Base-by-base conservation (phyloP, 139 green algal species). In the Pycnococcus provasolii region DNA sequence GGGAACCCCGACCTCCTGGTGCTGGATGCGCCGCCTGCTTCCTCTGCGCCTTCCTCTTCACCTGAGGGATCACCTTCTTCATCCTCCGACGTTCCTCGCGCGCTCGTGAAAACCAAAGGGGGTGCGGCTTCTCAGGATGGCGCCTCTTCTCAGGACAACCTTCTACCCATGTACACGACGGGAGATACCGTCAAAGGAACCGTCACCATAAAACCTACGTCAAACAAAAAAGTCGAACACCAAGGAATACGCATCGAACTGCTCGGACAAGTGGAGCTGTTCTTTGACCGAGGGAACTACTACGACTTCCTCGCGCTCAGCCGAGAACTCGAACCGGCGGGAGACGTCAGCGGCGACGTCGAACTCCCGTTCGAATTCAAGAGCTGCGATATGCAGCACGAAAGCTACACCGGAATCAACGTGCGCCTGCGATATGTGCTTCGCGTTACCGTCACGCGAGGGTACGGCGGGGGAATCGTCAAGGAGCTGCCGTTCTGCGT, bases 371-470 rank as follows among this genome's bases (percentile, higher is more conserved):
- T 99, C 76, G 90, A 96, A 78, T 99, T 99, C 70, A 79, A 72
- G n/a, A 88, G 87, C 45, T 87, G 96, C 59, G 94, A 99, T 70
- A 87, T 98, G 87, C 83, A 89, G 70, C 90, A 99, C 68, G 94
- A 99, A 72, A 94, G 86, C 2, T 99, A 97, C 77, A 75, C 80
- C 3, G 94, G 94, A 1, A 70, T 77, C n/a, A 79, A 85, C 62
- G 78, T 80, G 47, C 66, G 70, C 11, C 61, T 84, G 9, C 63
- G 78, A 58, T 83, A 69, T 53, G 8, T 67, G 8, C 3, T 42
- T 11, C 11, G 8, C 26, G 26, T 26, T 26, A 60, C 46, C 5
- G 11, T 45, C 13, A 58, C n/a, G 8, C 40, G 1, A 59, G 58
- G 15, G 58, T 13, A 64, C n/a, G 58, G n/a, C 58, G 11, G 58